Evolutionary conservation across 2,329 filamentous ascomycete species (phyloP), one percentile per base, ranked within the genome.

Genomic region (Epichloe bromicola): DNA sequence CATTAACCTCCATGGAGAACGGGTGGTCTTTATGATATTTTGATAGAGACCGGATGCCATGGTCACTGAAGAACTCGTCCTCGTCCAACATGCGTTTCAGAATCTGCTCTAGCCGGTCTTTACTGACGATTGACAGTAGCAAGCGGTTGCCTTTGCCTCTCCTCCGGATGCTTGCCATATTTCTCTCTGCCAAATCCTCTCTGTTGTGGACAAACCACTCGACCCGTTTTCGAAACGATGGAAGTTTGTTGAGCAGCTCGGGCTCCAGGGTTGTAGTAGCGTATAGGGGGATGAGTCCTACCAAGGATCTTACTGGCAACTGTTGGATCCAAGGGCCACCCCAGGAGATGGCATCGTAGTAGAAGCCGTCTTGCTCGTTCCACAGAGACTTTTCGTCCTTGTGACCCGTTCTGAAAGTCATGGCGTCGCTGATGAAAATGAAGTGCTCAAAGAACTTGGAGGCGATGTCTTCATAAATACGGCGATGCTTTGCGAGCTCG

Each of bases 401-500:
- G 69, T 67, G 75, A 59, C 71, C 88, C 60, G 75, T 79, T 69
- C 76, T 85, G 76, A 86, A 90, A 0, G 85, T 88, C 91, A 97
- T 96, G 52, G 91, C 93, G 70, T 97, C 93, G 63, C 88, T 94
- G 67, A 97, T 97, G 67, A 96, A 83, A 63, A 97, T 87, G 70
- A 97, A 97, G 63, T 97, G 93, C 71, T 97, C 93, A 61, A 97
- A 97, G 74, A 97, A 97, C 69, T 97, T 97, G 48, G 89, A 94
- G 2, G 91, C 90, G 72, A 97, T 86, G 63, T 97, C 91, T 72
- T 97, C 91, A 66, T 97, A 97, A 52, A 85, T 95, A 40, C 90
- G 84, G 44, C 93, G 84, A 66, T 96, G 88, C 71, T 97, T 97
- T 53, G 91, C 90, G 58, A 97, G 76, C 70, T 97, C 93, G 12